Evolutionary conservation across 2,329 filamentous ascomycete species (phyloP).

Genomic region (Ophiostoma tasmaniense): DNA sequence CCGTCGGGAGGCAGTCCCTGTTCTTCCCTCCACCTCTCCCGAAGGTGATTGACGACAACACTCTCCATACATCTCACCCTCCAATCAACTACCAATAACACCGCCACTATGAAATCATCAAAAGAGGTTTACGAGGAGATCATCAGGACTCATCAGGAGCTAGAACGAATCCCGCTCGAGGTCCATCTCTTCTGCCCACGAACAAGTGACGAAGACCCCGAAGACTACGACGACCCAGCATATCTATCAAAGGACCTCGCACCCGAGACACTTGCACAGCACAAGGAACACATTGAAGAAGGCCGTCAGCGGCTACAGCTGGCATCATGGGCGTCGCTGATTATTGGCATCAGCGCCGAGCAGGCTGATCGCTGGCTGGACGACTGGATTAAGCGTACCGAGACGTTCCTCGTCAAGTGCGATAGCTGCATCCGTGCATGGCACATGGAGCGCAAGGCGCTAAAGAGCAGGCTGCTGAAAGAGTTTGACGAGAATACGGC

Average conservation of each 20-base stretch:
- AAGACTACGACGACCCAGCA: constrained; percentile 52
- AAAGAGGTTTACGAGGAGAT: constrained; percentile 33
- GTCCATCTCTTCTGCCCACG: constrained; percentile 63
- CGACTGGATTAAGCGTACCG: constrained; percentile 50
- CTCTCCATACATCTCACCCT: neutral
- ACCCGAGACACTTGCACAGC: constrained; percentile 39
- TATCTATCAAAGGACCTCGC: constrained; percentile 38
- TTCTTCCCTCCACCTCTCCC: neutral
- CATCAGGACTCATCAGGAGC: constrained; percentile 35
- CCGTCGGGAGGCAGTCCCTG: constrained; percentile 12
- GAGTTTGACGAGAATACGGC: constrained; percentile 35
- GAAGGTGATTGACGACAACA: constrained; percentile 4
- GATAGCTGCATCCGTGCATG: constrained; percentile 65
- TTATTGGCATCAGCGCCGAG: constrained; percentile 58
- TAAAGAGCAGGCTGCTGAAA: constrained; percentile 55
- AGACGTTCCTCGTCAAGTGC: constrained; percentile 53
- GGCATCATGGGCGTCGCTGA: constrained; percentile 58
- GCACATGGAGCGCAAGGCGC: constrained; percentile 58
- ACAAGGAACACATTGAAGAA: constrained; percentile 40
- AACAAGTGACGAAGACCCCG: constrained; percentile 51
- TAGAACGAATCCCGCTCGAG: constrained; percentile 37
- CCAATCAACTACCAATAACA: neutral
- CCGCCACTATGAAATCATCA: constrained; percentile 28
- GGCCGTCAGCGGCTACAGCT: constrained; percentile 49
- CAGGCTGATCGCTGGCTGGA: constrained; percentile 51